A percentile compares a stretch with the other conserved stretches of the same genome.
phyloP scores from a whole-genome alignment of 108 stramenopile species.

The Skeletonema tropicum region DNA sequence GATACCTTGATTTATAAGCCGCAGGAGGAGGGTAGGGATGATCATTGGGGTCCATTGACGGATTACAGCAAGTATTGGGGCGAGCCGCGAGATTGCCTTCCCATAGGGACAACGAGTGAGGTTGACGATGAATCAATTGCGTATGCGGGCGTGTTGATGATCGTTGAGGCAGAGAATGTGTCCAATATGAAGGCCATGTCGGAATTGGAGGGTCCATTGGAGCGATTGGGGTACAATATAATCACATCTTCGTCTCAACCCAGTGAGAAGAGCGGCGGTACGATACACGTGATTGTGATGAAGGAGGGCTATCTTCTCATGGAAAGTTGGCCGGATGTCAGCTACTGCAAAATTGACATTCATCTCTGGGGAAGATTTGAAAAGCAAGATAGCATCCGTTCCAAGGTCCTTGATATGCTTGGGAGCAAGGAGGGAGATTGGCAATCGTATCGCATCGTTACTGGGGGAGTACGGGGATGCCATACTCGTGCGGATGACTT shows the following conservation, averaged over 20 bases:
- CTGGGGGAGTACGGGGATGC: slow-evolving; percentile 80
- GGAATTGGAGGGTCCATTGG: slow-evolving; percentile 27
- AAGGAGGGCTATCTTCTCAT: too few relatives aligned
- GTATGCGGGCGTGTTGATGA: slow-evolving; percentile 59
- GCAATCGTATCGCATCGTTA: slow-evolving; percentile 66
- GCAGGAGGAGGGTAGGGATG: slow-evolving; percentile 62
- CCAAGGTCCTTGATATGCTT: too few relatives aligned
- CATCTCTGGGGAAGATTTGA: too few relatives aligned
- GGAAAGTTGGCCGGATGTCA: too few relatives aligned
- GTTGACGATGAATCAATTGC: slow-evolving; percentile 19
- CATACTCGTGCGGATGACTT: slow-evolving; percentile 79
- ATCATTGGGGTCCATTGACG: too few relatives aligned
- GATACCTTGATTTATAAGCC: slow-evolving; percentile 36
- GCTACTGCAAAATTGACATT: too few relatives aligned
- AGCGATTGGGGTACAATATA: slow-evolving; percentile 24
- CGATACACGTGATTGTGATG: too few relatives aligned
- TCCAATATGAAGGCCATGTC: too few relatives aligned
- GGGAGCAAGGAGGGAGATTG: too few relatives aligned
- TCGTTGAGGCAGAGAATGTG: too few relatives aligned
- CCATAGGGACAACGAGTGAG: slow-evolving; percentile 30
- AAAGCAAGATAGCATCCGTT: too few relatives aligned
- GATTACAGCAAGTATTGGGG: too few relatives aligned
- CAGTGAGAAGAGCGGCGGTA: slow-evolving; percentile 18
- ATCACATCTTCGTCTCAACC: slow-evolving; percentile 38
- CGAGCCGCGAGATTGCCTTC: slow-evolving; percentile 32